Evolutionary conservation across 257 asterid genomes (phyloP).

Genomic region (Fraxinus anomala): DNA sequence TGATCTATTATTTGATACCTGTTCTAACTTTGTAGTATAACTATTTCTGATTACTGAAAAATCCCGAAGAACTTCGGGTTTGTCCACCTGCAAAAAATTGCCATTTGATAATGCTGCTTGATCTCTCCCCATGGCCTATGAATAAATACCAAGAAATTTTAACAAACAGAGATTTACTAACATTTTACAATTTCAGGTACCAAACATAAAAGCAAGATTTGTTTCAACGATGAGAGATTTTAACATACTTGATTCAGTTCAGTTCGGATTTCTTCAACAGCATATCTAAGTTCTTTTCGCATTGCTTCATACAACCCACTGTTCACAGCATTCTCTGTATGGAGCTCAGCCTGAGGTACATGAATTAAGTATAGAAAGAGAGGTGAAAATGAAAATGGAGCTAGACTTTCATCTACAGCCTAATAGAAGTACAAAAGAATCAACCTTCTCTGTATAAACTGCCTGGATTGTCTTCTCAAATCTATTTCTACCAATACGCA

Average conservation of each 20-base stretch:
- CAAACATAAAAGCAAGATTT: slow-evolving; percentile 2
- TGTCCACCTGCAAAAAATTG: slow-evolving; percentile 41
- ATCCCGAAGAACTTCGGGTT: slow-evolving; percentile 24
- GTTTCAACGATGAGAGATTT: slow-evolving; percentile 27
- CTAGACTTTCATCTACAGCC: background rate
- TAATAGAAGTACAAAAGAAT: background rate
- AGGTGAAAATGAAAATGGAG: background rate
- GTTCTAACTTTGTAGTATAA: slow-evolving; percentile 45
- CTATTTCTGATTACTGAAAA: slow-evolving; percentile 27
- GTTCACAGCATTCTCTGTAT: slow-evolving; percentile 46
- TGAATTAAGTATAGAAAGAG: slow-evolving; percentile 7
- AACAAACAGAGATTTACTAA: slow-evolving; percentile 17
- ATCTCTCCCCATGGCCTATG: slow-evolving; percentile 51
- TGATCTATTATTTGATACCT: slow-evolving; percentile 36
- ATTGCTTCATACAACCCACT: slow-evolving; percentile 71
- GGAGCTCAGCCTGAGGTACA: slow-evolving; percentile 59
- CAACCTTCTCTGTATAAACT: background rate
- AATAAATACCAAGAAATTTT: slow-evolving; percentile 18
- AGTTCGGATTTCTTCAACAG: slow-evolving; percentile 75
- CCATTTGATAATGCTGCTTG: slow-evolving; percentile 36
- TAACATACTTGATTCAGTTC: slow-evolving; percentile 74
- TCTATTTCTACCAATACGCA: slow-evolving; percentile 42
- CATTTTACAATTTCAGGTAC: slow-evolving; percentile 1
- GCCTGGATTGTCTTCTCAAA: background rate
- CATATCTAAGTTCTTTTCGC: slow-evolving; percentile 77